These are phyloP conservation scores for Colletotrichum agaves DNA, from an alignment of 2,329 filamentous ascomycete species.

Conservation along the genomic window DNA sequence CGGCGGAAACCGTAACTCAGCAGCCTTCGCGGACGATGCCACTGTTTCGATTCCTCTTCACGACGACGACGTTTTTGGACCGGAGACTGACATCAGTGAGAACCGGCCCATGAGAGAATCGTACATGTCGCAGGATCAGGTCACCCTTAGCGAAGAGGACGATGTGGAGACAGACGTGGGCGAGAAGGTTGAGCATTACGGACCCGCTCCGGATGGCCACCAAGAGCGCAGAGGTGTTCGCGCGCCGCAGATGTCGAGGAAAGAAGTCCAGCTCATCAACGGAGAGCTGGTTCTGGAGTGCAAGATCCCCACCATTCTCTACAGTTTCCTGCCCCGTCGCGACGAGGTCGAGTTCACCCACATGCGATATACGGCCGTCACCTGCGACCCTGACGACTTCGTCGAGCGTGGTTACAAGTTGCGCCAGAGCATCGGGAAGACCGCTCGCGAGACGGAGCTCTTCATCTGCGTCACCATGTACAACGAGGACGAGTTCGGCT, in stretches of 20 bases:
- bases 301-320: conserved; percentile 98
- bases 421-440: conserved; percentile 87
- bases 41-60: conserved; percentile 78
- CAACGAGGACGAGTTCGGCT: conserved; percentile 97
- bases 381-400: conserved; percentile 96
- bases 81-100: conserved; percentile 64
- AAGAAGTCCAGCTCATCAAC: conserved; percentile 96
- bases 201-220: conserved; percentile 85
- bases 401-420: conserved; percentile 89
- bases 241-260: conserved; percentile 87
- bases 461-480: conserved; percentile 99
- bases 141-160: conserved; percentile 61
- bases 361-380: conserved; percentile 99
- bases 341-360: conserved; percentile 98
- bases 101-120: conserved; percentile 64
- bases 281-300: conserved; percentile 97
- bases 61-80: conserved; percentile 80
- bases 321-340: conserved; percentile 93
- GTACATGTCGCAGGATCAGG: conserved; percentile 64
- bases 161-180: conserved; percentile 46
- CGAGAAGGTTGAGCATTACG: conserved; percentile 82
- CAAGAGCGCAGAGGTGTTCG: conserved; percentile 90
- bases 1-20: conserved; percentile 57
- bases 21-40: conserved; percentile 71
- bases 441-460: conserved; percentile 88